These are phyloP conservation scores for Magnusiomyces sp. DNA, from an alignment of 1,139 yeast species.

Conservation along the genomic window DNA sequence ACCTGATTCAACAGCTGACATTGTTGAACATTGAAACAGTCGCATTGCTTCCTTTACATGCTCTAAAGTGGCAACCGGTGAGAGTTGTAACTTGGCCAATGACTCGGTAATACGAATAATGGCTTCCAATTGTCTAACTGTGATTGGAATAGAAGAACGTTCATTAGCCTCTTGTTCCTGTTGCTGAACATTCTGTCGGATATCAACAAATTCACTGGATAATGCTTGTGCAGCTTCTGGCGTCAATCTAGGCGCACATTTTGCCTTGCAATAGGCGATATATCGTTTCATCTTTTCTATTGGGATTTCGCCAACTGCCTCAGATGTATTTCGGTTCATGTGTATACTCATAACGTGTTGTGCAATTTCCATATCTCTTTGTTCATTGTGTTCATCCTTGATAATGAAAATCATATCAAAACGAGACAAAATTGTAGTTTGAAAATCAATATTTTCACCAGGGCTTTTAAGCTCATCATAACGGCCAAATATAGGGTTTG, in stretches of 20 bases:
- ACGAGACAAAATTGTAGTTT: constrained; percentile 91
- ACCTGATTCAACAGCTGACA: constrained; percentile 94
- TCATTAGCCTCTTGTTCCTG: constrained; percentile 78
- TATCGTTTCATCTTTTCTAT: constrained; percentile 86
- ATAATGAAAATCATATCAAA: constrained; percentile 98
- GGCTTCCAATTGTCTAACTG: constrained; percentile 96
- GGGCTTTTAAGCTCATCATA: constrained; percentile 94
- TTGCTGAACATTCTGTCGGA: constrained; percentile 73
- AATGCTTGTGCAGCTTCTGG: constrained; percentile 86
- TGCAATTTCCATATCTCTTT: constrained; percentile 82
- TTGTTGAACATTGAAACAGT: constrained; percentile 89
- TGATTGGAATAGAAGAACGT: constrained; percentile 92
- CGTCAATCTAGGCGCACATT: constrained; percentile 88
- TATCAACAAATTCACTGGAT: constrained; percentile 90
- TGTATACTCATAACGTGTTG: constrained; percentile 93
- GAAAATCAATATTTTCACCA: constrained; percentile 96
- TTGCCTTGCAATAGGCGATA: constrained; percentile 78
- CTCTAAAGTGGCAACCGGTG: constrained; percentile 76
- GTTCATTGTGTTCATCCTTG: constrained; percentile 87
- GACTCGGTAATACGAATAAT: constrained; percentile 93
- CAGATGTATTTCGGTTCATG: constrained; percentile 57
- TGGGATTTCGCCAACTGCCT: constrained; percentile 79
- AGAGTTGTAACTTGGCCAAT: constrained; percentile 74
- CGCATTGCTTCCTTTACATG: constrained; percentile 96
- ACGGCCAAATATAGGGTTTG: constrained; percentile 94